Percentiles rank a stretch among this genome's conserved stretches.
phyloP scores from a whole-genome alignment of 169 alveolate genomes.

The Plasmodium coatneyi region DNA sequence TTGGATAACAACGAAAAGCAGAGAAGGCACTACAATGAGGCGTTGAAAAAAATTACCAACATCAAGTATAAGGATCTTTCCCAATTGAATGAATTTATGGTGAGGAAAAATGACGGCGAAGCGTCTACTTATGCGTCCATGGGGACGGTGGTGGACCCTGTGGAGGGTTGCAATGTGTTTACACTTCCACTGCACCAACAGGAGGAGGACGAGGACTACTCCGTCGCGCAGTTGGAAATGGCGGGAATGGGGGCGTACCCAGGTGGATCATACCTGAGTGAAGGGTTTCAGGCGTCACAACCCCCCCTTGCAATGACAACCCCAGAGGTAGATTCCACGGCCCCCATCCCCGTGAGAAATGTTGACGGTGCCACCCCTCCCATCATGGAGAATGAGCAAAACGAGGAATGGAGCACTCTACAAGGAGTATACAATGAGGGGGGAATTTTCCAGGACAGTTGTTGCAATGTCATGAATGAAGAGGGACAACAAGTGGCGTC shows the following conservation, averaged over 20 bases:
- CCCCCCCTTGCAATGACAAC: neutral
- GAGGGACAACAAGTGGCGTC: neutral
- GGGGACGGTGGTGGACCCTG: neutral
- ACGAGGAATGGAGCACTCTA: neutral
- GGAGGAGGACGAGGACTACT: neutral
- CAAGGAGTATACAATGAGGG: neutral
- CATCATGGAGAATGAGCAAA: neutral
- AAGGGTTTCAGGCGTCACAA: neutral
- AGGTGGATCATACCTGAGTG: neutral
- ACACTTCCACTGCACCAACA: neutral
- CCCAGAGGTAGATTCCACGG: neutral
- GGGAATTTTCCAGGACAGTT: neutral
- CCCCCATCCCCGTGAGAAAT: neutral
- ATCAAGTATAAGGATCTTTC: neutral
- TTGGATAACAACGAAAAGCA: constrained; percentile 26
- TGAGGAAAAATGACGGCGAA: neutral
- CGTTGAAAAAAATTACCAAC: constrained; percentile 24
- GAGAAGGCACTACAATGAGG: constrained; percentile 38
- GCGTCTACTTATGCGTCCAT: neutral
- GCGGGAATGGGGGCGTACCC: neutral
- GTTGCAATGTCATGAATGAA: neutral
- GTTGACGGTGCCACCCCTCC: neutral
- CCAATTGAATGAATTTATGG: neutral
- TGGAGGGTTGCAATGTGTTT: neutral
- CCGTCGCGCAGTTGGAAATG: neutral